Conservation (phyloP, 1,284 basidiomycete genomes). For the Moesziomyces antarcticus region DNA sequence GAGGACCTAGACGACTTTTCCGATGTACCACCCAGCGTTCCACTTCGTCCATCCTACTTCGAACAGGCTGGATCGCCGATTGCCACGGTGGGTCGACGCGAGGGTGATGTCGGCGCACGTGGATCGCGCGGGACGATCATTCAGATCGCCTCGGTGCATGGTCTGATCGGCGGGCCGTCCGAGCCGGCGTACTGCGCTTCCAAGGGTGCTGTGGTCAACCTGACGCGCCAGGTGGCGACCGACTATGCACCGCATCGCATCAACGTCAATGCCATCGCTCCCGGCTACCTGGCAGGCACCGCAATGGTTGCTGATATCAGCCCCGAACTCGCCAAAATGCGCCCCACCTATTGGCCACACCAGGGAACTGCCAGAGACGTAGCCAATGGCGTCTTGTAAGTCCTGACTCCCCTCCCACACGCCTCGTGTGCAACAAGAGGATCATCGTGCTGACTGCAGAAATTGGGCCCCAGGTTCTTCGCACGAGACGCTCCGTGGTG, state of each 20-base stretch:
- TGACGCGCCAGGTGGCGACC: slow-evolving; percentile 43
- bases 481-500: slow-evolving; percentile 45
- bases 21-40: slow-evolving; percentile 12
- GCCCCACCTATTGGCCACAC: slow-evolving; percentile 48
- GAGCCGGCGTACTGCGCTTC: slow-evolving; percentile 46
- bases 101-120: slow-evolving; percentile 37
- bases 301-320: slow-evolving; percentile 43
- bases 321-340: slow-evolving; percentile 17
- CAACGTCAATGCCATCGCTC: slow-evolving; percentile 50
- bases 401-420: not conserved
- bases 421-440: not conserved
- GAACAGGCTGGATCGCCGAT: slow-evolving; percentile 22
- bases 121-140: slow-evolving; percentile 44
- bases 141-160: slow-evolving; percentile 49
- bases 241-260: slow-evolving; percentile 47
- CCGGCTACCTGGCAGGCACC: slow-evolving; percentile 38
- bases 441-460: no score
- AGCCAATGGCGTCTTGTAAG: slow-evolving; percentile 39
- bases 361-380: slow-evolving; percentile 40
- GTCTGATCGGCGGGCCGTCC: slow-evolving; percentile 42
- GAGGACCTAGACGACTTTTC: slow-evolving; percentile 43
- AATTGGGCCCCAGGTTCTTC: slow-evolving; percentile 26
- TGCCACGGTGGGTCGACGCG: slow-evolving; percentile 25
- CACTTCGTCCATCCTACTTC: slow-evolving; percentile 9
- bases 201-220: slow-evolving; percentile 45